phyloP scores from a whole-genome alignment of 2,329 filamentous ascomycete species.

The Graphiopsis chlorocephala region DNA sequence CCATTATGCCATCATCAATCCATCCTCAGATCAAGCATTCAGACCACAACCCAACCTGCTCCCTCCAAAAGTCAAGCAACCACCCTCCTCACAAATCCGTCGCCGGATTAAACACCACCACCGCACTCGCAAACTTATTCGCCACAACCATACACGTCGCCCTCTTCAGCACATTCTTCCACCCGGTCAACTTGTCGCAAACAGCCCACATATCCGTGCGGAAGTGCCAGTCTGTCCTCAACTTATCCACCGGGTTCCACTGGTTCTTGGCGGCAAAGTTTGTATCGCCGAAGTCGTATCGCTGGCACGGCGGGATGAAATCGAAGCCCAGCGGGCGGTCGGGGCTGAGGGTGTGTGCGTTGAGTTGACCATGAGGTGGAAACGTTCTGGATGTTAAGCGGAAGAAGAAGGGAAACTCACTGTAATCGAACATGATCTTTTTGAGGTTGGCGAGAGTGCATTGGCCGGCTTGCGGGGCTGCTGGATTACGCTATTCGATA shows the following conservation, averaged over 20 bases:
- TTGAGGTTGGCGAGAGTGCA: constrained; percentile 3
- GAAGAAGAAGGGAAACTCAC: neutral
- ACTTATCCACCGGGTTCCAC: constrained; percentile 6
- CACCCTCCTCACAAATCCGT: neutral
- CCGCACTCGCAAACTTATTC: neutral
- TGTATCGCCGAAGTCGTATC: constrained; percentile 6
- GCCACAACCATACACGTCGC: neutral
- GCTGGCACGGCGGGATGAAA: constrained; percentile 6
- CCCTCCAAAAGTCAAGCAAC: neutral
- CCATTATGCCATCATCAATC: neutral
- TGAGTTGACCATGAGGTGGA: neutral
- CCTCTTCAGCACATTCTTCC: constrained; percentile 2
- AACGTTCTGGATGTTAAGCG: no score
- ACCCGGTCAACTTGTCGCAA: neutral
- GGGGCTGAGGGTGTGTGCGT: neutral
- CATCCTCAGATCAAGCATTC: neutral
- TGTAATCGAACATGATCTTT: constrained; percentile 3
- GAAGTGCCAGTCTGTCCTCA: neutral
- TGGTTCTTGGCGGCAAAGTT: constrained; percentile 1
- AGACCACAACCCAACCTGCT: neutral
- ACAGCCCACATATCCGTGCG: neutral
- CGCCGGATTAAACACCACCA: constrained; percentile 2
- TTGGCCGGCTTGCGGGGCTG: neutral
- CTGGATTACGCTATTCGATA: neutral
- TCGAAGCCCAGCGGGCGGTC: constrained; percentile 1